Percentiles rank a stretch among this genome's conserved stretches.
Conservation (phyloP, 257 asterid species). For the Solanum chaucha region DNA sequence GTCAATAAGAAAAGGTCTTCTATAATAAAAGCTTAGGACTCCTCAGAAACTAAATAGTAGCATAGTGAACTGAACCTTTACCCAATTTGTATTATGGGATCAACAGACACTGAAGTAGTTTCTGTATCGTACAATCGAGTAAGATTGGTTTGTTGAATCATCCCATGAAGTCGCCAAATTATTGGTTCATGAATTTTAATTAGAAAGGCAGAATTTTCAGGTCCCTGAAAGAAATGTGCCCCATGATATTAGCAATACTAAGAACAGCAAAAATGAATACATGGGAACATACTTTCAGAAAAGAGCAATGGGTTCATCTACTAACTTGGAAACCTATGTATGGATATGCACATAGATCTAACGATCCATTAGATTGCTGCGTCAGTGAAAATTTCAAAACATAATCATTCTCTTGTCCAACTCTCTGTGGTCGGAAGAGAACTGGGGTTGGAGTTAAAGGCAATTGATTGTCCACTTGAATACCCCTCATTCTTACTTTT, state of each 20-base stretch:
- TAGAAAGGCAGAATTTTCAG: constrained; percentile 83
- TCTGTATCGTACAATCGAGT: constrained; percentile 44
- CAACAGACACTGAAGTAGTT: constrained; percentile 90
- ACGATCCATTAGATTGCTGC: constrained; percentile 89
- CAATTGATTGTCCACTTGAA: constrained; percentile 93
- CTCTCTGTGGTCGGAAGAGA: constrained; percentile 84
- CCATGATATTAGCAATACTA: not conserved
- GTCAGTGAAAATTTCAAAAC: constrained; percentile 84
- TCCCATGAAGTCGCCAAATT: constrained; percentile 94
- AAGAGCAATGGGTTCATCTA: constrained; percentile 6
- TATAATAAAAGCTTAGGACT: not conserved
- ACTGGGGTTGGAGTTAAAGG: constrained; percentile 98
- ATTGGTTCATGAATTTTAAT: constrained; percentile 93
- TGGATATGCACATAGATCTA: constrained; percentile 84
- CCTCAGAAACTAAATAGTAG: constrained; percentile 5
- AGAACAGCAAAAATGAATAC: not conserved
- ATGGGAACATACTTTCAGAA: not conserved
- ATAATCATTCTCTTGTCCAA: constrained; percentile 76
- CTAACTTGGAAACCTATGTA: constrained; percentile 92
- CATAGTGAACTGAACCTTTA: constrained; percentile 15
- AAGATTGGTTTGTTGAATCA: constrained; percentile 76
- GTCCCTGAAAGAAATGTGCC: constrained; percentile 48
- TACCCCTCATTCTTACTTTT: constrained; percentile 78
- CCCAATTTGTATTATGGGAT: constrained; percentile 94
- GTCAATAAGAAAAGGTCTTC: constrained; percentile 24